Evolutionary conservation across 164 flowering plant genomes (phyloP).

Genomic region (Kalanchoe fedtschenkoi): DNA sequence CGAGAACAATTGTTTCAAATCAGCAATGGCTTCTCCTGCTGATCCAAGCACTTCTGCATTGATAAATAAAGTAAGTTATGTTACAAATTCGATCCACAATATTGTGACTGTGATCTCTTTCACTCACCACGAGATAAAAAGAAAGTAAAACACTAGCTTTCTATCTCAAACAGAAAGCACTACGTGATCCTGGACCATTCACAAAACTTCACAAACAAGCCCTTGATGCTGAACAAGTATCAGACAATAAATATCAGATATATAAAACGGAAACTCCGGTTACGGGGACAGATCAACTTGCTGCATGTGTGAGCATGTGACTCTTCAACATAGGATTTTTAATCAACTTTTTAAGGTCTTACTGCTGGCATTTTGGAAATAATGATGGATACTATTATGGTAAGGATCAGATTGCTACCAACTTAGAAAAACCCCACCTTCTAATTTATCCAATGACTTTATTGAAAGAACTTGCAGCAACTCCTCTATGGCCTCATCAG

Average conservation of each 20-base stretch:
- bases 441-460: too few relatives aligned
- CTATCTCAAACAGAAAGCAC: neutral
- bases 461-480: too few relatives aligned
- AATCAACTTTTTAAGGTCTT: neutral
- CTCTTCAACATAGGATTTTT: too few relatives aligned
- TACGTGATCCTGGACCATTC: neutral
- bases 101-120: neutral
- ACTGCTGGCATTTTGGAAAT: neutral
- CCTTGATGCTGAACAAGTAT: neutral
- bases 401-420: neutral
- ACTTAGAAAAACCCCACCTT: neutral
- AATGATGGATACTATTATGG: neutral
- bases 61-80: neutral
- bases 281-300: neutral
- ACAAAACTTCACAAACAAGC: neutral
- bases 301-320: neutral
- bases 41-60: slow-evolving; percentile 60
- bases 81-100: neutral
- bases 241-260: neutral
- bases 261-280: neutral
- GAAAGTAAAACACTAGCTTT: neutral
- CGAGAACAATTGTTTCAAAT: slow-evolving; percentile 62
- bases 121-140: neutral
- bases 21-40: slow-evolving; percentile 62
- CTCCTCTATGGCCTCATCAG: too few relatives aligned